Evolutionary conservation across 2,329 filamentous ascomycete species (phyloP).

Genomic region (Raffaelea deltoideospora): DNA sequence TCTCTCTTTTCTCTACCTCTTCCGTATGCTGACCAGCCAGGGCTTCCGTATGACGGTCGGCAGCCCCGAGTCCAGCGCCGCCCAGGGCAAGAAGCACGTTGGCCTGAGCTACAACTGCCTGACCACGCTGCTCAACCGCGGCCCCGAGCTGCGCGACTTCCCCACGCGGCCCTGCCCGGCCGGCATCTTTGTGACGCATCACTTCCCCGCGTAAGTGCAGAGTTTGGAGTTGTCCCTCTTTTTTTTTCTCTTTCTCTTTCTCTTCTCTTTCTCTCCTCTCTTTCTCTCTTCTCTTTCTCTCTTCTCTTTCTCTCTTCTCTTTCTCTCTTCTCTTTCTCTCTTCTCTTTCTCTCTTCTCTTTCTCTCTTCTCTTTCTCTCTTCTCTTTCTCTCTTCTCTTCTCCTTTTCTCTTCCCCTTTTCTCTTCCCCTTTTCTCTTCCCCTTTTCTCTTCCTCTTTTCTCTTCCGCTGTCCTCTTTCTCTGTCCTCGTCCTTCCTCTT

Average conservation of each 20-base stretch:
- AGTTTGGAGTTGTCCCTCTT: no score
- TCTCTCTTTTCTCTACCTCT: not conserved
- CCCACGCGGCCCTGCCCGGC: conserved; percentile 8
- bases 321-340: no score
- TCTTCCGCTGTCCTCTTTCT: not conserved
- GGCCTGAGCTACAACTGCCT: conserved; percentile 11
- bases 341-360: no score
- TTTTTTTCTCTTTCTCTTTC: no score
- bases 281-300: no score
- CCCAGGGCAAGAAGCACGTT: conserved; percentile 6
- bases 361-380: no score
- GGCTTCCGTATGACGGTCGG: conserved; percentile 13
- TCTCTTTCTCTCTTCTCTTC: no score
- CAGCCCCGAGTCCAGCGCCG: conserved; percentile 7
- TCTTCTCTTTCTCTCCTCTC: no score
- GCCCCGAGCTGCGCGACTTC: conserved; percentile 7
- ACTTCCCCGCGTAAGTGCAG: conserved; percentile 10
- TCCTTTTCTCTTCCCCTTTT: no score
- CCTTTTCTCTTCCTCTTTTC: no score
- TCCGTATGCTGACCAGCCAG: not conserved
- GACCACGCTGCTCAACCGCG: conserved; percentile 8
- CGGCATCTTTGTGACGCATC: conserved; percentile 11
- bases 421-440: no score
- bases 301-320: no score
- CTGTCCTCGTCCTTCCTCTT: not conserved